Evolutionary conservation across 2,329 filamentous ascomycete species (phyloP), one percentile per base, ranked within the genome.

Genomic region (Aspergillus sp.): DNA sequence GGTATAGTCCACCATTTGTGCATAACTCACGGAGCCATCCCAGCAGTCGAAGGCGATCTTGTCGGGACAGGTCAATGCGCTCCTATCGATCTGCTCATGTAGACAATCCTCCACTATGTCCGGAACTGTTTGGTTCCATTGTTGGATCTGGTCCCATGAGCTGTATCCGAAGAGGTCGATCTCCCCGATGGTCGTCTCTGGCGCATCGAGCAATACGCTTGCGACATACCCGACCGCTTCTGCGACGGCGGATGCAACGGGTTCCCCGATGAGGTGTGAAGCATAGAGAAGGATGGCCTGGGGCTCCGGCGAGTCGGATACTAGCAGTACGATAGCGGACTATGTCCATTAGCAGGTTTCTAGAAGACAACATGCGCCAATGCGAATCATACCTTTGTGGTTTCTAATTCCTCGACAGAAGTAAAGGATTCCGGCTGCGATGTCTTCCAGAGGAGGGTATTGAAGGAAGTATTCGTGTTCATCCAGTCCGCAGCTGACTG

Each of bases 1-100:
- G 58, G 36, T 63, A 60, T 70, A 64, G 6, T 48, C 21, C 16
- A 55, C 48, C 21, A 53, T 46, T 17, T 55, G 31, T 5, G 46
- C 17, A 21, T 55, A 58, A 46, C 50, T 51, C 45, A 55, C 21
- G 2, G 52, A 31, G 2, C 53, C 53, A 20, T 57, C 55, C 52
- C 55, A 57, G 1, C 43, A 51, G 5, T 32, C 36, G 14, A 57
- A 19, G 6, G 52, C 52, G 2, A 43, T 43, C 3, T 20, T 31
- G n/a, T 55, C 45, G 2, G 55, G 55, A 14, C 42, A 31, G 14
- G 31, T 23, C 21, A 23, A 19, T 19, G 55, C 52, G 10, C 38
- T 23, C 4, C 44, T 34, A 29, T 54, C 55, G 19, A 54, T 52
- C 31, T 54, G 16, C 4, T 43, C 40, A 23, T 54, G 49, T 4